These are phyloP conservation scores for Lasiosphaeria miniovina DNA, from an alignment of 495 filamentous ascomycete species.

Conservation along the genomic window DNA sequence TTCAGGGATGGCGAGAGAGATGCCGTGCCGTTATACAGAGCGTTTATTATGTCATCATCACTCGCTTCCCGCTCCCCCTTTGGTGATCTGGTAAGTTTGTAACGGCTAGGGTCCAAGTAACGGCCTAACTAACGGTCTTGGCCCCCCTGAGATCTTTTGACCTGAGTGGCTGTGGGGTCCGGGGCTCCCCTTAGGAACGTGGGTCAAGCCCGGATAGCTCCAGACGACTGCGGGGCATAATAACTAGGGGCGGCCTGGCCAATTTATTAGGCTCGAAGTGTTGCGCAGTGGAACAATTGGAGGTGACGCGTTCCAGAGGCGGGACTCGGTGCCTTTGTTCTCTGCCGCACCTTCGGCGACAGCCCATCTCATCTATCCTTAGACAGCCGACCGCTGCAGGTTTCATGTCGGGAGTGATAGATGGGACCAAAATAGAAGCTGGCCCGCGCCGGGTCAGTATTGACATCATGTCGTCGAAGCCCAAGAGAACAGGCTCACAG, in stretches of 20 bases:
- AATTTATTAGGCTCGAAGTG: neutral
- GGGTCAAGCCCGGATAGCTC: neutral
- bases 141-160: too few species aligned
- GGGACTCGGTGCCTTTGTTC: neutral
- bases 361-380: neutral
- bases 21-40: too few species aligned
- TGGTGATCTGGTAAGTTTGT: too few species aligned
- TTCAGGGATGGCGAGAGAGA: too few species aligned
- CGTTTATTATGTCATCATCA: too few species aligned
- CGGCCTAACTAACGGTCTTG: too few species aligned
- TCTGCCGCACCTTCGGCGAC: neutral
- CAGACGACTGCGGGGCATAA: neutral
- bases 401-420: slow-evolving; percentile 2
- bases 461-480: neutral
- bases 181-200: too few species aligned
- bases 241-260: neutral
- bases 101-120: too few species aligned
- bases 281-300: too few species aligned
- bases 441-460: slow-evolving; percentile 4
- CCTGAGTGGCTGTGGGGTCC: too few species aligned
- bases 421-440: slow-evolving; percentile 16
- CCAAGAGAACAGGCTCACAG: neutral
- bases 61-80: too few species aligned
- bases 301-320: neutral
- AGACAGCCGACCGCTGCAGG: slow-evolving; percentile 1